Conservation (phyloP, 2,329 filamentous ascomycete species). For the Colletotrichum siamense region DNA sequence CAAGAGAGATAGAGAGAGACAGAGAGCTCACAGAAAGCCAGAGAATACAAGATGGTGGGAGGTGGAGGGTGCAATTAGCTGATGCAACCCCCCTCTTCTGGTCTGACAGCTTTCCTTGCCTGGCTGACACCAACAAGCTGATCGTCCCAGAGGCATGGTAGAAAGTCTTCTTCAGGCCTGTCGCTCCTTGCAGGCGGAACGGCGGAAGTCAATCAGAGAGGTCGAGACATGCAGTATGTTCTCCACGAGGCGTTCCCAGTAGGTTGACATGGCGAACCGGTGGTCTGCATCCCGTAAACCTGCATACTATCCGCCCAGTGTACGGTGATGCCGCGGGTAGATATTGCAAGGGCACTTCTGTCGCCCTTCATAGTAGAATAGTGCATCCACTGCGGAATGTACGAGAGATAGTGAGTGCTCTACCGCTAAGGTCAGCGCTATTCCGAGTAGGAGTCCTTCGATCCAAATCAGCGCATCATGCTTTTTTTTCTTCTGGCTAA, state of each 20-base stretch:
- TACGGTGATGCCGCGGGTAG: not conserved
- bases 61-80: not conserved
- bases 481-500: not conserved
- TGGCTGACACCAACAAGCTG: not conserved
- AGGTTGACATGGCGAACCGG: not conserved
- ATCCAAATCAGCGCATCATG: not conserved
- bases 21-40: not conserved
- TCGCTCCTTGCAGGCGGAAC: slow-evolving; percentile 21
- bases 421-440: not conserved
- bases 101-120: not conserved
- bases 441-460: not conserved
- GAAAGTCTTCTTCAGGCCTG: not conserved
- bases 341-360: not conserved
- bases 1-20: not conserved
- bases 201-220: slow-evolving; percentile 19
- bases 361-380: not conserved
- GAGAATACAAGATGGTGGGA: not conserved
- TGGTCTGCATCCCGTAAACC: not conserved
- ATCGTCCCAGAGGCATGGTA: slow-evolving; percentile 13
- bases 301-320: not conserved
- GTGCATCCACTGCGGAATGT: not conserved
- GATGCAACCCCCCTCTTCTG: slow-evolving; percentile 6
- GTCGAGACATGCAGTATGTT: slow-evolving; percentile 5
- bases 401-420: not conserved
- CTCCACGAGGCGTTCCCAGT: slow-evolving; percentile 8